Base-by-base conservation (phyloP, 257 asterid species). In the Nicotiana attenuata region DNA sequence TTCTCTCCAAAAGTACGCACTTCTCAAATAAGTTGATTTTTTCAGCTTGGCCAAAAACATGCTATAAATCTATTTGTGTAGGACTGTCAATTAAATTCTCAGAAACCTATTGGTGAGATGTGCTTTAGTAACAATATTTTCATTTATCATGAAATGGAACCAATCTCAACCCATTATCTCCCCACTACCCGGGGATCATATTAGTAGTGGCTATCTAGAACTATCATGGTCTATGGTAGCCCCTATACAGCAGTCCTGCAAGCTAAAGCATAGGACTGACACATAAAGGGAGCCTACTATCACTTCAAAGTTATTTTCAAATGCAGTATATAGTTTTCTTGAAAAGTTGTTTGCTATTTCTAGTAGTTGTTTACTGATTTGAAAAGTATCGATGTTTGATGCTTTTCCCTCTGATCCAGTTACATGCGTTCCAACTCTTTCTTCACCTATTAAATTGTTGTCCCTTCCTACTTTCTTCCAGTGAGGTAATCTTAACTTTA, bases 401-500 rank as follows among this genome's bases (percentile, higher is more conserved):
- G 60, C 20, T 47, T 71, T 71, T 57, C 22, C 15, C 60, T 45
- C 60, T 45, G 56, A 71, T 50, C 63, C 79, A 73, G 63, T 50
- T 47, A 26, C 52, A 24, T 75, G 41, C 2, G 10, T 75, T 75
- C 63, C 45, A 50, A 50, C 79, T 50, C 41, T 73, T 69, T 22
- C 60, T 50, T 73, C 61, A 15, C 79, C 20, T 75, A 24, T 75
- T 75, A 75, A 28, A 75, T 24, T 75, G 45, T 71, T 15, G 63
- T 80, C 24, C 24, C 15, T 80, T 79, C 64, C 66, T 59, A 7
- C 86, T 73, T 81, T 85, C 76, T 87, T 89, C 78, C 94, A 96
- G 99, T 88, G 99, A 96, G 93, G 99, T 96, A 85, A 94, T 96
- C 81, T 89, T 96, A 92, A 96, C 98, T 38, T 86, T 96, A 86